Base-by-base conservation (phyloP, 768 basidiomycete genomes). In the Rhizopogon rudus region DNA sequence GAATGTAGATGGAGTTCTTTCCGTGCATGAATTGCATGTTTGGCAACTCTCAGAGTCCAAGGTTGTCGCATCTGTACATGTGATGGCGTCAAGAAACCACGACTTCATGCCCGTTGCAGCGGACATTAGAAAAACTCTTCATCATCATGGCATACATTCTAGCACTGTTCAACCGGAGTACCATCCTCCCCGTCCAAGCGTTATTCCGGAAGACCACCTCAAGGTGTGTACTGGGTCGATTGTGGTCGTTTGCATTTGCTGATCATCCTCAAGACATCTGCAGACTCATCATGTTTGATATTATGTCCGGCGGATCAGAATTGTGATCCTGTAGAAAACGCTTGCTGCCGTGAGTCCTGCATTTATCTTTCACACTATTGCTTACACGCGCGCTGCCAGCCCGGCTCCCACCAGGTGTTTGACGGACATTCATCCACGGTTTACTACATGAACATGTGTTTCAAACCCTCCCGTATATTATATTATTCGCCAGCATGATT, bases 21-120 rank as follows among this genome's bases (percentile, higher is more conserved):
- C 84, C 13, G 75, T 98, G 29, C 97, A 98, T 64, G 93, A 98
- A 66, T 79, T 99, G 28, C 97, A 99, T 71, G 84, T 98, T 52
- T 99, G 97, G 97, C 93, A 96, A 65, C 81, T 99, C 46, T 95
- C 93, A 9, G 97, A 99, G 72, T 84, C 82, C 54, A 98, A 97
- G 68, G 84, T 94, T 53, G 88, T 99, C 42, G 95, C 95, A 9
- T 95, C 91, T 2, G 96, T 99, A 25, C 97, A 99, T 71, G 92
- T 99, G 46, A 81, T 91, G 62, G 84, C 93, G 7, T 85, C 85
- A 40, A 80, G 86, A 48, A 82, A 83, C 20, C 80, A 84, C 54
- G 94, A 97, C 64, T 98, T 98, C 67, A 98, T 98, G 91, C 83
- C 80, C 2, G 82, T 95, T 49, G 91, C 92, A 14, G 82, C 81